Evolutionary conservation across 2,329 filamentous ascomycete genomes (phyloP).

Genomic region (Paraphoma chrysanthemicola): DNA sequence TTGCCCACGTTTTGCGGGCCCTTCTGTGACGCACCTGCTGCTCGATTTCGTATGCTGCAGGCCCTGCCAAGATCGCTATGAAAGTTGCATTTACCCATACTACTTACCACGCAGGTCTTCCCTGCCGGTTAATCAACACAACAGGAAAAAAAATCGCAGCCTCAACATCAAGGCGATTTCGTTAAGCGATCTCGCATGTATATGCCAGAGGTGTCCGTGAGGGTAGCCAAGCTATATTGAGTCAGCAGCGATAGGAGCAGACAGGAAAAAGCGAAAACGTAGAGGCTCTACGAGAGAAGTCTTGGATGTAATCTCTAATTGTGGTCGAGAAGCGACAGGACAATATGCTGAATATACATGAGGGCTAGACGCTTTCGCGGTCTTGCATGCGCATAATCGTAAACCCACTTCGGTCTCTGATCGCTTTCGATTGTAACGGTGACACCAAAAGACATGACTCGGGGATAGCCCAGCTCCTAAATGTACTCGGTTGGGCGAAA

Average conservation of each 20-base stretch:
- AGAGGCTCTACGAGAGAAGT: background rate
- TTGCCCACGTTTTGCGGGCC: slow-evolving; percentile 1
- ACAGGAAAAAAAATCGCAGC: background rate
- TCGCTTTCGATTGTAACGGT: no score
- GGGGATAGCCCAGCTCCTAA: no score
- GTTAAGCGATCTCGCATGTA: background rate
- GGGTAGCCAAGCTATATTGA: background rate
- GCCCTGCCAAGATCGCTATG: slow-evolving; percentile 12
- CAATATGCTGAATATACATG: no score
- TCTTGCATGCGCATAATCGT: no score
- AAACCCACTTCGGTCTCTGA: no score
- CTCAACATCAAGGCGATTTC: background rate
- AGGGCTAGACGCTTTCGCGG: no score
- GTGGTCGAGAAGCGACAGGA: no score
- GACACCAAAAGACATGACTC: no score
- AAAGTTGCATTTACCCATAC: slow-evolving; percentile 15
- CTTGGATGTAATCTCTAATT: background rate
- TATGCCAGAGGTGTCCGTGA: background rate
- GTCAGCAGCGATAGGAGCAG: background rate
- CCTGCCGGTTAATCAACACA: slow-evolving; percentile 2
- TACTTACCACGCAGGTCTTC: slow-evolving; percentile 4
- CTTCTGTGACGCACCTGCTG: background rate
- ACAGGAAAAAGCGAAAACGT: background rate
- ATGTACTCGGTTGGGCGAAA: no score
- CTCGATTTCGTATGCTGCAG: background rate